phyloP scores from a whole-genome alignment of 768 basidiomycete genomes.

The Sporobolomyces phaffii region DNA sequence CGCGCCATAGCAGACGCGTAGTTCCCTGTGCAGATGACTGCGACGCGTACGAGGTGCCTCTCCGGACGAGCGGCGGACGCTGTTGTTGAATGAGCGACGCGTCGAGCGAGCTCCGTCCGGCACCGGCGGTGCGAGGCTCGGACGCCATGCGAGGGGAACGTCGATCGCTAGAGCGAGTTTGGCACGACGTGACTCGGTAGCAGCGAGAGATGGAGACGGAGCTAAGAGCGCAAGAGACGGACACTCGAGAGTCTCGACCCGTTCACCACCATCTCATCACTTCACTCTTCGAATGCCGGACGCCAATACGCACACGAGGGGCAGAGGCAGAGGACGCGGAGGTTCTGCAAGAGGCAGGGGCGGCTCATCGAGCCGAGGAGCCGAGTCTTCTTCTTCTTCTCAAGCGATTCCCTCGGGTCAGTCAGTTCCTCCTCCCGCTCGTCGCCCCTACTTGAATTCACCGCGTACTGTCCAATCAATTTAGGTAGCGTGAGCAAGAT shows the following conservation, averaged over 20 bases:
- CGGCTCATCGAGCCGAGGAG: background rate
- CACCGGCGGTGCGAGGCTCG: too few species aligned
- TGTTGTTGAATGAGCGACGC: background rate
- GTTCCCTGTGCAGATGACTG: background rate
- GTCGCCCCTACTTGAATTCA: too few species aligned
- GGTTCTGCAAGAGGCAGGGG: background rate
- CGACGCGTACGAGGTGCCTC: background rate
- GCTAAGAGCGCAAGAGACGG: too few species aligned
- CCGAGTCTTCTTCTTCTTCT: background rate
- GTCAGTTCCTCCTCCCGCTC: too few species aligned
- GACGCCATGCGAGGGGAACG: too few species aligned
- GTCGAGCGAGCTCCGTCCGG: background rate
- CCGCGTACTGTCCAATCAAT: too few species aligned
- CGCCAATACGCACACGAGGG: background rate
- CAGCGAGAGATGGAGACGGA: too few species aligned
- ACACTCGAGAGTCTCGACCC: too few species aligned
- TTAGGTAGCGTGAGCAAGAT: constrained; percentile 64
- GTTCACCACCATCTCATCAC: background rate
- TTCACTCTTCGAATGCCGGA: background rate
- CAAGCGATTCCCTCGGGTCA: constrained; percentile 6
- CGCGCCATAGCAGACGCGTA: constrained; percentile 25
- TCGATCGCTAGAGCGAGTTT: too few species aligned
- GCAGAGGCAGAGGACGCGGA: background rate
- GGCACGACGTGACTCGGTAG: too few species aligned
- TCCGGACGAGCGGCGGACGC: background rate